Evolutionary conservation across 352 stramenopile species (phyloP), one percentile per base, ranked within the genome.

Genomic region (Pilasporangium apinafurcum): DNA sequence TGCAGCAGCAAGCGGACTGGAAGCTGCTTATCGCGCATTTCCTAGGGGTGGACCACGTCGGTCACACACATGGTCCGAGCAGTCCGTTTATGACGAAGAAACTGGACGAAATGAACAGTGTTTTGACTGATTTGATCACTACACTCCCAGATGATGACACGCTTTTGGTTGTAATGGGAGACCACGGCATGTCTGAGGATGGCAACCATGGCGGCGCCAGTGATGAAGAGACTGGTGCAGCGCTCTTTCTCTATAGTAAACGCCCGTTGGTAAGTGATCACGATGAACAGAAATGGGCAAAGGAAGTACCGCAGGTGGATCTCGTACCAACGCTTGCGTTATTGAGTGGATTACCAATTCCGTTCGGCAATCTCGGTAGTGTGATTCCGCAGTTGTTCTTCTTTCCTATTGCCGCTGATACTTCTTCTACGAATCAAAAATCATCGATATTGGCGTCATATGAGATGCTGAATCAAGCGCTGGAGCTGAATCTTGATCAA

Each of bases 111-210:
- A 98, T 98, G 90, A 95, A 99, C 78, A 44, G 53, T 3, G 68
- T 96, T 26, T 65, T 98, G n/a, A 47, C 55, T 9, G 56, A 65
- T 3, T 62, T 97, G 20, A 29, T 98, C 2, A 40, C 76, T 5
- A 65, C 67, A 9, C 64, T 97, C 4, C 59, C 59, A 8, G 21
- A 64, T 14, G 77, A 84, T 7, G 79, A 92, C 39, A 83, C 81
- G 10, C 56, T 98, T 16, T 66, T 97, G 18, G 76, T 98, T 9
- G 85, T 99, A 13, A 84, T 99, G 42, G 96, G 96, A 21, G 96
- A 99, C 68, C 96, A 99, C 65, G 96, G 96, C 37, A 99, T 99
- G 96, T 99, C 96, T 3, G 83, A 95, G 31, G 93, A 98, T 57
- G 96, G 96, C 22, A 98, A 99, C 63, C 96, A 99, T 64, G 96